These are phyloP conservation scores for Opeltia flavorubescens DNA, from an alignment of 495 filamentous ascomycete genomes.

Conservation along the genomic window DNA sequence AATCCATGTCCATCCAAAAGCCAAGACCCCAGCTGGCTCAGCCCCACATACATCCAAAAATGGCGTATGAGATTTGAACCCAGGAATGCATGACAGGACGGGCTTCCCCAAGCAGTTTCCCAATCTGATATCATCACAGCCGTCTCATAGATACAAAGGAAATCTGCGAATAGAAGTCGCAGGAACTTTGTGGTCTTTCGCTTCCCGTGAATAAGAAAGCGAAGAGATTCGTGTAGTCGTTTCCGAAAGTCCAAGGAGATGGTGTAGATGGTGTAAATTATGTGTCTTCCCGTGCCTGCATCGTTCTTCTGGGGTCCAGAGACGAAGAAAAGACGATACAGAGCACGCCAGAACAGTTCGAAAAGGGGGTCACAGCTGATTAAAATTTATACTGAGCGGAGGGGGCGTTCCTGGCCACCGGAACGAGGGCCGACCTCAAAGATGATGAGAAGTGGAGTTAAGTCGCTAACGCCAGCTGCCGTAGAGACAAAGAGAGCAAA, in stretches of 20 bases:
- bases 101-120: background rate
- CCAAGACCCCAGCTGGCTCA: too few species aligned
- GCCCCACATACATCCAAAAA: too few species aligned
- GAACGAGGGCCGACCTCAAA: constrained; percentile 31
- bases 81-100: constrained; percentile 7
- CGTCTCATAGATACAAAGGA: constrained; percentile 12
- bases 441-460: constrained; percentile 22
- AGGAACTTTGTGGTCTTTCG: constrained; percentile 8
- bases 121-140: constrained; percentile 3
- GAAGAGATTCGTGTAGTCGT: constrained; percentile 13
- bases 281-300: background rate
- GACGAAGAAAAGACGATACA: background rate
- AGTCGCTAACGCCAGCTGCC: constrained; percentile 16
- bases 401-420: constrained; percentile 4
- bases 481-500: constrained; percentile 13
- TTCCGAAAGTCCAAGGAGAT: constrained; percentile 15
- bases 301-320: background rate
- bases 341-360: constrained; percentile 4
- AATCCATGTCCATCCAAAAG: constrained; percentile 4
- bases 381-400: constrained; percentile 10
- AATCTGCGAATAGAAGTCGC: constrained; percentile 14
- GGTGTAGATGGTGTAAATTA: constrained; percentile 6
- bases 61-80: constrained; percentile 2
- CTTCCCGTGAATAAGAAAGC: constrained; percentile 1
- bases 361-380: constrained; percentile 17